A percentile compares a stretch with the other conserved stretches of the same genome.
Conservation (phyloP, 768 basidiomycete species). For the Roridomyces roridus region DNA sequence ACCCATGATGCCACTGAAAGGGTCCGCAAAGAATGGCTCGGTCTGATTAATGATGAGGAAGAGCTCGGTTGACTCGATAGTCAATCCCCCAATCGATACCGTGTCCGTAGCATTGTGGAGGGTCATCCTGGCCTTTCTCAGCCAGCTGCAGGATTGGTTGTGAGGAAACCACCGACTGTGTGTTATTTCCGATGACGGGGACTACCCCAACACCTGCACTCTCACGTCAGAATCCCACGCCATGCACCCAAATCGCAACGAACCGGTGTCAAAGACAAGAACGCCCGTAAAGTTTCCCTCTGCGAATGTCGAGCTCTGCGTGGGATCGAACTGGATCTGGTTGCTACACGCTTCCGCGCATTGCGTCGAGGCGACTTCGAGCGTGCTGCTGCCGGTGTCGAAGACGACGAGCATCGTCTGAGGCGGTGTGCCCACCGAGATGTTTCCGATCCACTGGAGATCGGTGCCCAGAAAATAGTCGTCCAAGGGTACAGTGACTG, state of each 20-base stretch:
- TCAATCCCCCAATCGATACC: constrained; percentile 54
- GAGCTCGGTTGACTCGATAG: constrained; percentile 41
- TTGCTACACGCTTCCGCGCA: constrained; percentile 50
- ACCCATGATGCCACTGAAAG: constrained; percentile 63
- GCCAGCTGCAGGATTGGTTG: too few relatives aligned
- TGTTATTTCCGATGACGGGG: too few relatives aligned
- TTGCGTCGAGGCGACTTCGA: constrained; percentile 36
- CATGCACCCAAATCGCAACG: not conserved
- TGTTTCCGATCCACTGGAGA: constrained; percentile 64
- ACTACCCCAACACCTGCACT: too few relatives aligned
- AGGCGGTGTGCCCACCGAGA: constrained; percentile 60
- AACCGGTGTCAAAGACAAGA: constrained; percentile 56
- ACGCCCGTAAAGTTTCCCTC: constrained; percentile 45
- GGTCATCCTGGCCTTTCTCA: too few relatives aligned
- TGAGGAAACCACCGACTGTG: too few relatives aligned
- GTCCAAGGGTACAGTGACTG: constrained; percentile 47
- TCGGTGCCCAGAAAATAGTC: constrained; percentile 64
- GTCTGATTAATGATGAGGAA: constrained; percentile 62
- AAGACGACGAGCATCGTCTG: constrained; percentile 54
- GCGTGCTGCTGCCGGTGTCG: constrained; percentile 53
- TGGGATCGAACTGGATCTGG: constrained; percentile 53
- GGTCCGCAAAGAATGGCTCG: constrained; percentile 53
- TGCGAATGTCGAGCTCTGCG: constrained; percentile 58
- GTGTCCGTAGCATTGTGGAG: constrained; percentile 54
- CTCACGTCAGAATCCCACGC: not conserved